A percentile compares a stretch with the other conserved stretches of the same genome.
Conservation (phyloP, 352 stramenopile species). For the Blastocystis sp. region DNA sequence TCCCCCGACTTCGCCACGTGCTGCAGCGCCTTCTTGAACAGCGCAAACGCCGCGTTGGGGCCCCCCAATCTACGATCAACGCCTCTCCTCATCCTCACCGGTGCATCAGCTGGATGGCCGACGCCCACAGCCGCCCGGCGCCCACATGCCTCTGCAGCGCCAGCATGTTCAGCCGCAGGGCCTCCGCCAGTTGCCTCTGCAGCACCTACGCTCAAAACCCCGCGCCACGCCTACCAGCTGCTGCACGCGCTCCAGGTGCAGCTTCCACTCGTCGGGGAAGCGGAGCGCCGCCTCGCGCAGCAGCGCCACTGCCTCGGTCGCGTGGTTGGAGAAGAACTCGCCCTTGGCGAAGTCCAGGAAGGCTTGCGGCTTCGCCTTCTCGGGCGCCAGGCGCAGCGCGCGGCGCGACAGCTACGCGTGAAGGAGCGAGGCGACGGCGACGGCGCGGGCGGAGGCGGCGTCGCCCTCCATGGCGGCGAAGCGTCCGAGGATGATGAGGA, state of each 20-base stretch:
- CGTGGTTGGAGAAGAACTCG: slow-evolving; percentile 80
- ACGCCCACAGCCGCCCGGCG: slow-evolving; percentile 33
- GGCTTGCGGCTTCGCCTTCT: slow-evolving; percentile 78
- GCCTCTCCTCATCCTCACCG: slow-evolving; percentile 47
- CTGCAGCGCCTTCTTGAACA: slow-evolving; percentile 76
- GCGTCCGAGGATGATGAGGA: slow-evolving; percentile 76
- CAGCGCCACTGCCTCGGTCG: slow-evolving; percentile 77
- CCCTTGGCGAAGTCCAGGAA: slow-evolving; percentile 80
- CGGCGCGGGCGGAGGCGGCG: slow-evolving; percentile 78
- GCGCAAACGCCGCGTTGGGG: slow-evolving; percentile 74
- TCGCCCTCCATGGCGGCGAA: slow-evolving; percentile 70
- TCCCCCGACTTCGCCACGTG: slow-evolving; percentile 85
- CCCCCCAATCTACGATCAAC: slow-evolving; percentile 71
- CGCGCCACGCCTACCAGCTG: slow-evolving; percentile 73
- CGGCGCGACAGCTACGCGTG: slow-evolving; percentile 76
- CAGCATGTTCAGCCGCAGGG: slow-evolving; percentile 74
- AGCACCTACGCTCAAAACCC: slow-evolving; percentile 70
- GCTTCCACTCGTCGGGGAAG: slow-evolving; percentile 79
- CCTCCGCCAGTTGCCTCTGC: slow-evolving; percentile 73
- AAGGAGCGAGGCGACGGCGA: slow-evolving; percentile 75
- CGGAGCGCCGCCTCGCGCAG: slow-evolving; percentile 75
- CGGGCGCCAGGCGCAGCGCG: slow-evolving; percentile 78
- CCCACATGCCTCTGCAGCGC: slow-evolving; percentile 78
- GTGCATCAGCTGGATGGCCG: slow-evolving; percentile 35
- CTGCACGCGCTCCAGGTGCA: slow-evolving; percentile 81